A percentile compares a stretch with the other conserved stretches of the same genome.
phyloP scores from a whole-genome alignment of 208 protist species.

The Crithidia expoeki region DNA sequence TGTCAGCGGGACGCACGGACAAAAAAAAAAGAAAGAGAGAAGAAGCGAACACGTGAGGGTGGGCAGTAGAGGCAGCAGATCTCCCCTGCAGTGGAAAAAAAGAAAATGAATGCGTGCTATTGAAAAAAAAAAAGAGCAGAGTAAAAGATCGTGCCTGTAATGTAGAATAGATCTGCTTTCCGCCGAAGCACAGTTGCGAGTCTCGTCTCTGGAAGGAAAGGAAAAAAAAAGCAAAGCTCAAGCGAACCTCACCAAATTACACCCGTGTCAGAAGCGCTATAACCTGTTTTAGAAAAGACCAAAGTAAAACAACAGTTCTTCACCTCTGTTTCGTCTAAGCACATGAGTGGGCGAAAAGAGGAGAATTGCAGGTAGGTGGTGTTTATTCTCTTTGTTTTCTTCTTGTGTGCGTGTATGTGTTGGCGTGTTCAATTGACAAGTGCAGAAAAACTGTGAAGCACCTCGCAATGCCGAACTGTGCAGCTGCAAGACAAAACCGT shows the following conservation, averaged over 20 bases:
- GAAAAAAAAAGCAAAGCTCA: not conserved
- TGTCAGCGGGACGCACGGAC: not conserved
- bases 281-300: not conserved
- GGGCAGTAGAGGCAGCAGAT: not conserved
- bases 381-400: not conserved
- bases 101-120: too few relatives aligned
- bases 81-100: not conserved
- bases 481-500: not conserved
- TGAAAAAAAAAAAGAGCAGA: slow-evolving; percentile 21
- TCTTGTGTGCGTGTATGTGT: not conserved
- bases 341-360: not conserved
- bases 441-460: not conserved
- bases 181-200: not conserved
- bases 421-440: not conserved
- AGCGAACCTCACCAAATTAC: not conserved
- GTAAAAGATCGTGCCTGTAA: not conserved
- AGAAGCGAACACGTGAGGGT: not conserved
- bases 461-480: not conserved
- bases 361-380: too few relatives aligned
- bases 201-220: not conserved
- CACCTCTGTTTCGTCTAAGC: not conserved
- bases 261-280: not conserved
- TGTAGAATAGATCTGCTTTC: not conserved
- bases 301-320: not conserved
- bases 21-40: not conserved